Evolutionary conservation across 108 stramenopile species (phyloP), one percentile per base, ranked within the genome.

Genomic region (Halocafeteria seosinensis): DNA sequence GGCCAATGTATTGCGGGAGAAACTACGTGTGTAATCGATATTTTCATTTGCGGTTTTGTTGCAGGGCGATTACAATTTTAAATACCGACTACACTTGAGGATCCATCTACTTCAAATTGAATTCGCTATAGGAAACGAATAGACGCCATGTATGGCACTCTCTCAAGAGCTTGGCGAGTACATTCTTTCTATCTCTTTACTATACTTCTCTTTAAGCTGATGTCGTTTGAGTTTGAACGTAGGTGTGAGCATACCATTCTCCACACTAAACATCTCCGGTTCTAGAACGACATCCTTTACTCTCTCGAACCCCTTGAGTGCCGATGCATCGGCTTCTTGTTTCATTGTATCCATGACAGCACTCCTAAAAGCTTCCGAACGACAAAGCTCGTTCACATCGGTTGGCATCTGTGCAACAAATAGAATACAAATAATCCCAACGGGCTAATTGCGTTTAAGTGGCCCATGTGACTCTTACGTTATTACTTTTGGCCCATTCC

Each of bases 151-250:
- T n/a, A n/a, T n/a, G n/a, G n/a, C n/a, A n/a, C n/a, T n/a, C n/a
- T n/a, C n/a, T n/a, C n/a, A n/a, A n/a, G n/a, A n/a, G n/a, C n/a
- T n/a, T n/a, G n/a, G n/a, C n/a, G 53, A 9, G 53, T 55, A 55
- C 53, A 55, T 9, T 5, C 9, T 12, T 8, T 55, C 53, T 28
- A 55, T 55, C 8, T 55, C 53, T 55, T 31, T 31, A 5, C 12
- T 8, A 31, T 9, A 55, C 8, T 31, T 5, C 53, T 5, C 81
- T 64, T 74, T 69, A 29, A 88, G 77, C 74, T 91, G 76, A n/a
- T 78, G 81, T 17, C 94, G 77, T 75, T 92, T 93, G 70, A 94
- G 80, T 71, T 96, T 96, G 72, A 91, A 87, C 6, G 94, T 96
- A 1, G 94, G 94, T 4, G 94, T 96, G 34, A 92, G 73, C 30